Percentiles rank a stretch among this genome's conserved stretches.
Conservation (phyloP, 345 rosid genomes). For the Camelina neglecta region DNA sequence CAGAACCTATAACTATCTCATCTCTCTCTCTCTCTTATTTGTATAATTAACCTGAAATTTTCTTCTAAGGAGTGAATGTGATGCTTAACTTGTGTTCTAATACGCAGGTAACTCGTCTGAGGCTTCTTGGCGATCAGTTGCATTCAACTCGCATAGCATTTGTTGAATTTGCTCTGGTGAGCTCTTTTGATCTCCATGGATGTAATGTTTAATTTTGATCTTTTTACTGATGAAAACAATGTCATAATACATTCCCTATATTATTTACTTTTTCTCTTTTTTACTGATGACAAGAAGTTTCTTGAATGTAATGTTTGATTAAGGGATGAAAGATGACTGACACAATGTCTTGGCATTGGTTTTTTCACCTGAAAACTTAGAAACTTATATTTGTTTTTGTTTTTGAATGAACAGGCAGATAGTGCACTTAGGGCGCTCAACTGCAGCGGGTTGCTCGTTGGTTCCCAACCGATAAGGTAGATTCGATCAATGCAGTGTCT, state of each 20-base stretch:
- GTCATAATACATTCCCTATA: too few species aligned
- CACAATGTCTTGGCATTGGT: neutral
- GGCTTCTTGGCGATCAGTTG: slow-evolving; percentile 82
- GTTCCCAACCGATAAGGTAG: slow-evolving; percentile 77
- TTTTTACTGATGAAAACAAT: too few species aligned
- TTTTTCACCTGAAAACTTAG: neutral
- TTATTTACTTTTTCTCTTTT: too few species aligned
- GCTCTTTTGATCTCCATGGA: slow-evolving; percentile 17
- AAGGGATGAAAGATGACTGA: neutral
- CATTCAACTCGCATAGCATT: slow-evolving; percentile 92
- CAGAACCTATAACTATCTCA: neutral
- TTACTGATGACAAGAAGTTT: neutral
- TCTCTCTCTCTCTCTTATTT: neutral
- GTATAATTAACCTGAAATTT: neutral
- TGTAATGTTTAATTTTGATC: too few species aligned
- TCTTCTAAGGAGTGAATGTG: neutral
- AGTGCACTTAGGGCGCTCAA: slow-evolving; percentile 77
- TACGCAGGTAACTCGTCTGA: slow-evolving; percentile 77
- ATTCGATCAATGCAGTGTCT: neutral
- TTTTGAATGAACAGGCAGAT: slow-evolving; percentile 65
- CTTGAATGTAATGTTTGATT: neutral
- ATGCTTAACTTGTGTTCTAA: slow-evolving; percentile 11
- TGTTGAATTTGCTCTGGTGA: slow-evolving; percentile 87
- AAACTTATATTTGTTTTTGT: slow-evolving; percentile 8
- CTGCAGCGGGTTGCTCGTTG: slow-evolving; percentile 76